phyloP scores from a whole-genome alignment of 108 stramenopile genomes.

The Nannochloropsis granulata region DNA sequence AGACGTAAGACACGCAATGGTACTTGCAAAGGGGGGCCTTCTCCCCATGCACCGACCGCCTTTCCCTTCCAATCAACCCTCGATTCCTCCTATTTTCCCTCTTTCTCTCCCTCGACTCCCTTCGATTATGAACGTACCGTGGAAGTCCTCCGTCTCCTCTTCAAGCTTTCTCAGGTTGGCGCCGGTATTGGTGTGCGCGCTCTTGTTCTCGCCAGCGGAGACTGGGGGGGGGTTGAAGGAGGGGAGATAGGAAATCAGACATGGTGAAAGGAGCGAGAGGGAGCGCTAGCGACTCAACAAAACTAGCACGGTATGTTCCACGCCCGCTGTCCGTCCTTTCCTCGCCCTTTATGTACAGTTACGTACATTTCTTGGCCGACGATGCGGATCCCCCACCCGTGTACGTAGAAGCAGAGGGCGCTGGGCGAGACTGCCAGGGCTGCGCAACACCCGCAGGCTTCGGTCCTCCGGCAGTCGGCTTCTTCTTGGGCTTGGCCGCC shows the following conservation, averaged over 20 bases:
- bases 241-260: not conserved
- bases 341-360: not conserved
- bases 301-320: not conserved
- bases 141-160: not conserved
- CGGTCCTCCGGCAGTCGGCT: not conserved
- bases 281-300: not conserved
- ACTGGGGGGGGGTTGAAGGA: not conserved
- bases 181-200: not conserved
- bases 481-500: not conserved
- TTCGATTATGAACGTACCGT: not conserved
- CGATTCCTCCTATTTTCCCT: not conserved
- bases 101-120: not conserved
- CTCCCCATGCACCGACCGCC: too few relatives aligned
- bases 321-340: not conserved
- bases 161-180: not conserved
- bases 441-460: not conserved
- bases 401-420: not conserved
- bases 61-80: not conserved
- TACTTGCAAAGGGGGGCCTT: too few relatives aligned
- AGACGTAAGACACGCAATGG: too few relatives aligned
- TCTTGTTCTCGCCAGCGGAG: not conserved
- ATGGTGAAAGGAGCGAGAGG: not conserved
- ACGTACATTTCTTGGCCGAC: not conserved
- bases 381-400: not conserved
- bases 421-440: not conserved